Conservation (phyloP, 164 flowering plant genomes). For the Stephania yunnanensis region DNA sequence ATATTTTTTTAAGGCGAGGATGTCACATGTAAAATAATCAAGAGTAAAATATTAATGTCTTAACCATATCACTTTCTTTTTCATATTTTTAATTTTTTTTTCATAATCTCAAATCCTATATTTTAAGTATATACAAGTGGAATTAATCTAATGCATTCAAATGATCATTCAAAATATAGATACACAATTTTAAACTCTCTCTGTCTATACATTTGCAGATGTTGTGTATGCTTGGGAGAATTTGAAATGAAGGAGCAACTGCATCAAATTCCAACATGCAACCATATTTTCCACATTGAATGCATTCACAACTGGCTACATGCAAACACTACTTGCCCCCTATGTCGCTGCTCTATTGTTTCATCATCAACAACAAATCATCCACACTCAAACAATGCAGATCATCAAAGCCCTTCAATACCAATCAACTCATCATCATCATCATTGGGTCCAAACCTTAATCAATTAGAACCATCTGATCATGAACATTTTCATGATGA, state of each 20-base stretch:
- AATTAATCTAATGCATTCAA: too few species aligned
- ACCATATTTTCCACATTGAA: slow-evolving; percentile 70
- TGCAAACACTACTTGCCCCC: slow-evolving; percentile 72
- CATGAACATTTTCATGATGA: background rate
- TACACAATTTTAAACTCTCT: too few species aligned
- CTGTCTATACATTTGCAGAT: slow-evolving; percentile 28
- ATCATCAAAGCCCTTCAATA: background rate
- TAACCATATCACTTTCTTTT: too few species aligned
- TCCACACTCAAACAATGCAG: background rate
- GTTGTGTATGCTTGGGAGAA: slow-evolving; percentile 88
- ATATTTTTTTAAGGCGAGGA: too few species aligned
- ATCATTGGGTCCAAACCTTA: background rate
- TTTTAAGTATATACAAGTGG: too few species aligned
- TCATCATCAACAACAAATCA: background rate
- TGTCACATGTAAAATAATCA: too few species aligned
- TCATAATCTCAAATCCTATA: too few species aligned
- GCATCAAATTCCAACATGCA: slow-evolving; percentile 59
- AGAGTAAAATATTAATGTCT: too few species aligned
- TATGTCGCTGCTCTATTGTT: slow-evolving; percentile 45
- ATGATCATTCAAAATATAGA: too few species aligned
- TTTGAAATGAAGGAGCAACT: slow-evolving; percentile 69
- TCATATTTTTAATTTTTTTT: too few species aligned
- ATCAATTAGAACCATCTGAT: background rate
- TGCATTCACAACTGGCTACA: slow-evolving; percentile 77
- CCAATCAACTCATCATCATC: background rate